Evolutionary conservation across 257 asterid genomes (phyloP).

Genomic region (Agastache rugosa): DNA sequence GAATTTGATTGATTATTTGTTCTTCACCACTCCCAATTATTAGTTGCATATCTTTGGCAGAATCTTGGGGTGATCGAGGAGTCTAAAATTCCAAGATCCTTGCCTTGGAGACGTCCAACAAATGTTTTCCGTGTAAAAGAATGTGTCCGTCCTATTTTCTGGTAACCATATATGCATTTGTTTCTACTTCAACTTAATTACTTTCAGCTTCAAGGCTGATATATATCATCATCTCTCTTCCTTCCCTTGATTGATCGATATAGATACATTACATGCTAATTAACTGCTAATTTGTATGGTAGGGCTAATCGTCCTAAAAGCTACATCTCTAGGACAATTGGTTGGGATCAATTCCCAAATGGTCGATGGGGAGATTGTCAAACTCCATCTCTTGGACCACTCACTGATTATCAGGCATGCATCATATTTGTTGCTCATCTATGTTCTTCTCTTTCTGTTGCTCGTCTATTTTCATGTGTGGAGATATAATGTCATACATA

Average conservation of each 20-base stretch:
- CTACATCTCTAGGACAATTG: constrained; percentile 83
- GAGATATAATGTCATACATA: background rate
- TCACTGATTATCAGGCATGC: constrained; percentile 82
- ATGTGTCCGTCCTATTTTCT: constrained; percentile 93
- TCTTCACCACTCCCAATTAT: constrained; percentile 20
- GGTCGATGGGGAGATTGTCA: constrained; percentile 92
- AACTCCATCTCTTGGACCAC: constrained; percentile 84
- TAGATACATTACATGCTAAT: background rate
- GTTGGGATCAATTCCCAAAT: constrained; percentile 86
- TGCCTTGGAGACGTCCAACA: constrained; percentile 98
- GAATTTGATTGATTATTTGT: background rate
- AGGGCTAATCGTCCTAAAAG: constrained; percentile 99
- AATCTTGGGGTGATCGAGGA: constrained; percentile 94
- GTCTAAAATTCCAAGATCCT: constrained; percentile 70
- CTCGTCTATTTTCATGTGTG: background rate
- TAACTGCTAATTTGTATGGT: background rate
- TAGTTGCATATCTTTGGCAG: constrained; percentile 43
- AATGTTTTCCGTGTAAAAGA: constrained; percentile 78
- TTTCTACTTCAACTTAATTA: constrained; percentile 27
- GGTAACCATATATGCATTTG: constrained; percentile 47
- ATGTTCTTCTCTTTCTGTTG: background rate
- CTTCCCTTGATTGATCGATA: constrained; percentile 10
- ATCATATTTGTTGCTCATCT: background rate
- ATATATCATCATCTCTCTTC: background rate
- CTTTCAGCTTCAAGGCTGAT: background rate